Base-by-base conservation (phyloP, 345 rosid species). In the Sisymbrium irio region DNA sequence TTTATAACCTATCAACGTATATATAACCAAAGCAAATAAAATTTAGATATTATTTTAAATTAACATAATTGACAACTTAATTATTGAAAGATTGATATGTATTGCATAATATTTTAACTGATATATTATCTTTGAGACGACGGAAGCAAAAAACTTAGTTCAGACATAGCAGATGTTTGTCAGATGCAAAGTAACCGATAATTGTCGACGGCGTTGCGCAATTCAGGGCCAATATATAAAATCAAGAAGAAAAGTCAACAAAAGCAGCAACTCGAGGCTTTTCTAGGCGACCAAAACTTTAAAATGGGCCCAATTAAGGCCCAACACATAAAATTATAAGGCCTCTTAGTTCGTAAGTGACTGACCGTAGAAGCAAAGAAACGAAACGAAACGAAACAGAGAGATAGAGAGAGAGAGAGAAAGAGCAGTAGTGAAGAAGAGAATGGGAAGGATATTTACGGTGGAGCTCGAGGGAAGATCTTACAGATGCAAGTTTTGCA, bases 391-490 rank as follows among this genome's bases (percentile, higher is more conserved):
- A 20, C 19, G 62, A 73, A 30, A 42, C 7, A 45, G 60, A 57
- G 59, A 28, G 9, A 69, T 44, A 40, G 35, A 62, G 35, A 35
- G 27, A 61, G 75, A 71, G 22, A 62, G 30, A 61, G 18, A 1
- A 54, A n/a, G n/a, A n/a, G n/a, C n/a, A n/a, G n/a, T n/a, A n/a
- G 33, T 27, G n/a, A 39, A 55, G 62, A 11, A 57, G 30, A 53
- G 58, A 39, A 93, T 93, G 98, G 97, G 93, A 71, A 93, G 93
- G 83, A 62, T 89, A 64, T 93, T 84, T 69, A 83, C 82, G 85
- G 96, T 93, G 81, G 97, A 93, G 81, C 83, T 89, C n/a, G 96
- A 90, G 20, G 98, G 98, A 64, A 83, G 96, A 82, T 82, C 90
- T 74, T 93, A 90, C 84, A 83, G 87, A 78, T 93, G 98, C 96